These are phyloP conservation scores for Trichoderma sp. DNA, from an alignment of 2,329 filamentous ascomycete species.

Conservation along the genomic window DNA sequence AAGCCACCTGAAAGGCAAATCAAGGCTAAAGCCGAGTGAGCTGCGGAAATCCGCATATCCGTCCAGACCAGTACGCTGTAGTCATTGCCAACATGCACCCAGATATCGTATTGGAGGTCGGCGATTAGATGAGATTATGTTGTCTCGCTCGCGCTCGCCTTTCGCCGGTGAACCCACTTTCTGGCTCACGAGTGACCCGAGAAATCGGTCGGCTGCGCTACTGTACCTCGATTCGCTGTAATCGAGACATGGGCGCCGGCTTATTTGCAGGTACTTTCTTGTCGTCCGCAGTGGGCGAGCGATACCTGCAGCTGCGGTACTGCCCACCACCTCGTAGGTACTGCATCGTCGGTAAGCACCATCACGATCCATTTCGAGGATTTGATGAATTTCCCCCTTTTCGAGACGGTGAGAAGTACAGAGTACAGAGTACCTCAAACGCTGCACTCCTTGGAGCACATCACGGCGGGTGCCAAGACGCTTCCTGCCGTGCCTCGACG, in stretches of 20 bases:
- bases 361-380: background rate
- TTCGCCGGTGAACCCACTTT: constrained; percentile 8
- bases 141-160: background rate
- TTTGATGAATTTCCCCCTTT: background rate
- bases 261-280: constrained; percentile 9
- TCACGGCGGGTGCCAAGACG: background rate
- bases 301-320: constrained; percentile 3
- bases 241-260: background rate
- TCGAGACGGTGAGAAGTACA: background rate
- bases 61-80: too few species aligned
- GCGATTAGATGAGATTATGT: too few species aligned
- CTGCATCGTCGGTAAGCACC: background rate
- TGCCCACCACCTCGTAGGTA: background rate
- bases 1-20: too few species aligned
- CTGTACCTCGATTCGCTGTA: background rate
- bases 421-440: background rate
- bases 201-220: constrained; percentile 6
- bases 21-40: background rate
- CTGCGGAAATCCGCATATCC: background rate
- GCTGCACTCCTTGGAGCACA: background rate
- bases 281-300: background rate
- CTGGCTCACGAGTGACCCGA: constrained; percentile 13
- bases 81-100: too few species aligned
- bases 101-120: too few species aligned
- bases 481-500: background rate